Percentiles rank a stretch among this genome's conserved stretches.
Evolutionary conservation across 73 alveolate species (phyloP).

Genomic region (Tetrahymena malaccensis): DNA sequence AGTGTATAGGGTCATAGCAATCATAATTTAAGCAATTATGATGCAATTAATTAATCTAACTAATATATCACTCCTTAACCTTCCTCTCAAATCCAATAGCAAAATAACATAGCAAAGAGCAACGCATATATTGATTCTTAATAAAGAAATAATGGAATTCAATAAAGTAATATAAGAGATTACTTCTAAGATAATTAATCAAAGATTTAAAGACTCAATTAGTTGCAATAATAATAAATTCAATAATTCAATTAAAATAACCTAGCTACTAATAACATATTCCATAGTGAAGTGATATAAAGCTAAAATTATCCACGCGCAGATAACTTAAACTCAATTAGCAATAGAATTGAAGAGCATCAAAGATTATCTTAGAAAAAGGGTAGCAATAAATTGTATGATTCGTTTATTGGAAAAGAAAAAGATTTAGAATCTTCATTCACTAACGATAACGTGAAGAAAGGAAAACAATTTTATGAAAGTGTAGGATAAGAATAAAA

Average conservation of each 20-base stretch:
- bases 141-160: neutral
- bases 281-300: neutral
- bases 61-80: neutral
- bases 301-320: neutral
- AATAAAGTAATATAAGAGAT: neutral
- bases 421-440: neutral
- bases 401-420: neutral
- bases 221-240: too few relatives aligned
- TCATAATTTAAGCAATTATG: neutral
- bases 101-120: neutral
- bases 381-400: neutral
- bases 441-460: neutral
- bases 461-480: neutral
- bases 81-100: neutral
- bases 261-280: neutral
- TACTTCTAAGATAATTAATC: neutral
- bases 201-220: neutral
- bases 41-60: neutral
- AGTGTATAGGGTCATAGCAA: neutral
- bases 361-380: neutral
- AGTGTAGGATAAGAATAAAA: too few relatives aligned
- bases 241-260: too few relatives aligned
- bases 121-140: neutral
- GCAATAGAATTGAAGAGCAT: neutral
- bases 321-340: neutral